Percentiles rank a stretch among this genome's conserved stretches.
phyloP scores from a whole-genome alignment of 1,284 basidiomycete species.

The Tremellales sp. region DNA sequence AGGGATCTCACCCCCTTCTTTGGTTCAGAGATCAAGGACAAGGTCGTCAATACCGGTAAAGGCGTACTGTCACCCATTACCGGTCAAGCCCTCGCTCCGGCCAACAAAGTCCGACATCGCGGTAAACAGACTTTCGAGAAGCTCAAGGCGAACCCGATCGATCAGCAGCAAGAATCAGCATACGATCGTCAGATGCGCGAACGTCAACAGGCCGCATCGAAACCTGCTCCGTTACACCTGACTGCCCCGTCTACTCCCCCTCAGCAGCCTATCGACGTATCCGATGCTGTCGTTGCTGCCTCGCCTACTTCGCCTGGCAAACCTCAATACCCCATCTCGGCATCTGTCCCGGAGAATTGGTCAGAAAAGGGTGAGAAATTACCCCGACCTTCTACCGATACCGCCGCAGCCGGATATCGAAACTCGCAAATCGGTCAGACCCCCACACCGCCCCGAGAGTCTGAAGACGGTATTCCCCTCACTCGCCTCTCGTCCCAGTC shows the following conservation, averaged over 20 bases:
- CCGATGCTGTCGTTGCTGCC: not conserved
- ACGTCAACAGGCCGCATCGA: not conserved
- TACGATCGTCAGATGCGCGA: not conserved
- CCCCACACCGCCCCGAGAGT: not conserved
- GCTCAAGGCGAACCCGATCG: not conserved
- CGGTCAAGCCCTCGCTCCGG: not conserved
- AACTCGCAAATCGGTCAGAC: too few species aligned
- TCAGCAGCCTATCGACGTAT: too few species aligned
- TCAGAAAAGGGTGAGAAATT: too few species aligned
- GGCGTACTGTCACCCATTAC: not conserved
- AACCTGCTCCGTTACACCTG: not conserved
- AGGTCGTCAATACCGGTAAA: slow-evolving; percentile 1
- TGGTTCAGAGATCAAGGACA: not conserved
- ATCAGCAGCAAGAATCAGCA: not conserved
- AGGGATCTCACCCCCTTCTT: not conserved
- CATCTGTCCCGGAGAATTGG: not conserved
- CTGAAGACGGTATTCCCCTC: slow-evolving; percentile 1
- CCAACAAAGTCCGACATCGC: not conserved
- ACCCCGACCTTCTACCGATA: too few species aligned
- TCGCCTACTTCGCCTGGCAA: not conserved
- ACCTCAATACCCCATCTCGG: not conserved
- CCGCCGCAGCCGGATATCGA: too few species aligned
- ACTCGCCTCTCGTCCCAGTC: slow-evolving; percentile 8
- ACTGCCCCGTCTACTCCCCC: too few species aligned
- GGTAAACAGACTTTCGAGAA: not conserved